These are phyloP conservation scores for Skeletonema grethae DNA, from an alignment of 108 stramenopile species.

Conservation along the genomic window DNA sequence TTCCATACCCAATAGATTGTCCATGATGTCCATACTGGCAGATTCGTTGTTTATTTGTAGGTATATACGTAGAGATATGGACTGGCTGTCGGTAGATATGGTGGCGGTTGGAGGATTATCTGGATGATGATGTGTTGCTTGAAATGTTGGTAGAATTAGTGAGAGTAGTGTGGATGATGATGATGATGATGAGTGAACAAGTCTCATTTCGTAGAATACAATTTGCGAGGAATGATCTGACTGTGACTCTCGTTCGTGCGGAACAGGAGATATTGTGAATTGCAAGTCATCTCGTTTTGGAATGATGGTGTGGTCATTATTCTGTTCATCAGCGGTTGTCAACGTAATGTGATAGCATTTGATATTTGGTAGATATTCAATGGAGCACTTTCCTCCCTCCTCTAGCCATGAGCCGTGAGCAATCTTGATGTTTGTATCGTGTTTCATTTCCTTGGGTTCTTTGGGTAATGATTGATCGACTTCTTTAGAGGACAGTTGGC, in stretches of 20 bases:
- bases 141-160: neutral
- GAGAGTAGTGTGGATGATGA: neutral
- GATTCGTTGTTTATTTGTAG: neutral
- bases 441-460: neutral
- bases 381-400: slow-evolving; percentile 26
- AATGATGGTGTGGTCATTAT: slow-evolving; percentile 1
- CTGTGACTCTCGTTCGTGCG: neutral
- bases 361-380: slow-evolving; percentile 46
- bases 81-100: slow-evolving; percentile 4
- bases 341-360: slow-evolving; percentile 37
- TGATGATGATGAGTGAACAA: neutral
- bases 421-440: neutral
- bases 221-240: neutral
- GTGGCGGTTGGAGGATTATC: neutral
- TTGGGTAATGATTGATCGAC: neutral
- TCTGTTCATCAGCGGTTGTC: neutral
- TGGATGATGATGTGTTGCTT: neutral
- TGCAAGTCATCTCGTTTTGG: slow-evolving; percentile 17
- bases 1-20: slow-evolving; percentile 25
- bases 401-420: slow-evolving; percentile 32
- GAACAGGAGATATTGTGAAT: neutral
- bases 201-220: slow-evolving; percentile 4
- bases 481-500: neutral
- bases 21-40: slow-evolving; percentile 1
- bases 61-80: slow-evolving; percentile 37